Evolutionary conservation across 805 yeast genomes (phyloP), one percentile per base, ranked within the genome.

Genomic region (Metschnikowia drakensbergensis): DNA sequence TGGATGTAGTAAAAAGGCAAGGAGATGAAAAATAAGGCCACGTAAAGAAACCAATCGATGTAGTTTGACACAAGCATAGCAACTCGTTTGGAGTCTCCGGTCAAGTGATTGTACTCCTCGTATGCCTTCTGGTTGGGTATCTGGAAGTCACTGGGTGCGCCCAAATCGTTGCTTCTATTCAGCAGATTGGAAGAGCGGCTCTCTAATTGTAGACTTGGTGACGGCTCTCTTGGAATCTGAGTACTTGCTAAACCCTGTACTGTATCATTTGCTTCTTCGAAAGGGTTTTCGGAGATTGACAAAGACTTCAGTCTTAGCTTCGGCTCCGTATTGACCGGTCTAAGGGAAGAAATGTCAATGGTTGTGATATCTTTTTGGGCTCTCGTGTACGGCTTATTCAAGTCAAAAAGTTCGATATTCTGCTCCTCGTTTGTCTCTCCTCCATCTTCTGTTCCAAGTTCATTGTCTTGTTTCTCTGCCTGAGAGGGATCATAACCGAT

Each of bases 1-100:
- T 52, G 62, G 5, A 77, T 65, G 58, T 77, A 84, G 63, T 83
- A 85, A 28, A 84, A 68, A 1, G 87, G 84, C 8, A 84, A 50
- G 0, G 90, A 84, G 3, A 69, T 72, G 6, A 82, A 57, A 49
- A 82, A 77, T 8, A 86, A 49, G 0, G 70, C 37, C 0, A 59
- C 48, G 61, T 80, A 82, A 3, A 82, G 58, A 10, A 75, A 51
- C 78, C 83, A 82, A 62, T 84, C 89, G 49, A 82, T 71, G 58
- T 80, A 65, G 30, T 67, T 67, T 5, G 69, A 63, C 8, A 76
- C 61, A 47, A 70, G 69, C 9, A 71, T 57, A 1, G 74, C 71
- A 13, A 69, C 59, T 4, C 35, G 39, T 34, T 63, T 55, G 11
- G 69, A 47, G 17, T 61, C 35, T 5, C 41, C 43, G 3, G 54